A percentile compares a stretch with the other conserved stretches of the same genome.
Conservation (phyloP, 2,329 filamentous ascomycete species). For the Beauveria scarabaeidicola region DNA sequence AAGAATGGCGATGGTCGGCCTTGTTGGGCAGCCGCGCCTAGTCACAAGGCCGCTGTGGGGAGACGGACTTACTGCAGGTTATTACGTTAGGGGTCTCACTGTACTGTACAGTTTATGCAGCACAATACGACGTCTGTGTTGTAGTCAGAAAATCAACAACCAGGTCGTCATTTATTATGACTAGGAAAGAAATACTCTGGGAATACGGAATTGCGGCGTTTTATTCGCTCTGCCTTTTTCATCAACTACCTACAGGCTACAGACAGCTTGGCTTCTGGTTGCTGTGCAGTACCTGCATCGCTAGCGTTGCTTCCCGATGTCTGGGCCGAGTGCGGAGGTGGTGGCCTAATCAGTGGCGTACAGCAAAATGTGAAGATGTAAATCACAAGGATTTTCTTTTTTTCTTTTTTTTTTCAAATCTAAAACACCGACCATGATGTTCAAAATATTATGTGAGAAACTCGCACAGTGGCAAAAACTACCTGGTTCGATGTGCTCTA, state of each 20-base stretch:
- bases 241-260: too few species aligned
- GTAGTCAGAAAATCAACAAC: neutral
- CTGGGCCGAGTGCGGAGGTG: neutral
- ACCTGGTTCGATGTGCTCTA: conserved; percentile 6
- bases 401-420: too few species aligned
- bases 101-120: neutral
- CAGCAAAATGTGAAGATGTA: neutral
- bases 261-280: neutral
- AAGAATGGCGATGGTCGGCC: neutral
- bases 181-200: neutral
- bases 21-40: conserved; percentile 3
- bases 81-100: neutral
- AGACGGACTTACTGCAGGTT: neutral
- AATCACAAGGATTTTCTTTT: neutral
- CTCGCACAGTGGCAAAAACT: neutral
- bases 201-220: neutral
- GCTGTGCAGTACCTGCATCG: conserved; percentile 9
- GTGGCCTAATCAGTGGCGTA: neutral
- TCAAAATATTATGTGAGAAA: neutral
- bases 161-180: too few species aligned
- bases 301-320: neutral
- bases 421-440: too few species aligned
- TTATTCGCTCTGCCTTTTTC: neutral
- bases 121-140: neutral
- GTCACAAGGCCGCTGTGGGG: conserved; percentile 8